phyloP scores from a whole-genome alignment of 257 asterid species.

The Agastache rugosa region DNA sequence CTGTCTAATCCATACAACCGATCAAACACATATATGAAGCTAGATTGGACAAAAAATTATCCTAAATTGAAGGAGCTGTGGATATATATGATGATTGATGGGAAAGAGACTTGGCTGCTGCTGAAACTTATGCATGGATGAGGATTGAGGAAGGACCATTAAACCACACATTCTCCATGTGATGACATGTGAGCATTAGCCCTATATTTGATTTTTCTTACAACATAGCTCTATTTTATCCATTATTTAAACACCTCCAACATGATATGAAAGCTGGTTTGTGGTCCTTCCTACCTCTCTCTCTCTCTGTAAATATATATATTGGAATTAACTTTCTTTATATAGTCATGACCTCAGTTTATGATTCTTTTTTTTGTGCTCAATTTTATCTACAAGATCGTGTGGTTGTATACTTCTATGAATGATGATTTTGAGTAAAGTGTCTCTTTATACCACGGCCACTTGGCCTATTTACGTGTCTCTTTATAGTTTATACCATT shows the following conservation, averaged over 20 bases:
- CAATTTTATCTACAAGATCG: slow-evolving; percentile 20
- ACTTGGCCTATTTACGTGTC: too few species aligned
- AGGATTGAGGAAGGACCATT: slow-evolving; percentile 51
- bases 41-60: slow-evolving; percentile 19
- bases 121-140: slow-evolving; percentile 28
- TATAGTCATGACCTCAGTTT: not conserved
- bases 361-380: slow-evolving; percentile 5
- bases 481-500: too few species aligned
- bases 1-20: too few species aligned
- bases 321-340: slow-evolving; percentile 10
- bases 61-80: slow-evolving; percentile 13
- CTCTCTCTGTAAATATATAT: slow-evolving; percentile 23
- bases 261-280: not conserved
- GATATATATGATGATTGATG: not conserved
- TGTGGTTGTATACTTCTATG: slow-evolving; percentile 19
- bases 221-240: not conserved
- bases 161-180: slow-evolving; percentile 55
- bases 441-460: too few species aligned
- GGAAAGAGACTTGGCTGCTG: slow-evolving; percentile 35
- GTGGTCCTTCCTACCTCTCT: slow-evolving; percentile 58
- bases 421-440: too few species aligned
- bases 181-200: slow-evolving; percentile 52
- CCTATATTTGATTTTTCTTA: not conserved
- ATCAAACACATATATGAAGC: not conserved
- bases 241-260: not conserved